Base-by-base conservation (phyloP, 1,139 yeast species). In the Scheffersomyces segobiensis region DNA sequence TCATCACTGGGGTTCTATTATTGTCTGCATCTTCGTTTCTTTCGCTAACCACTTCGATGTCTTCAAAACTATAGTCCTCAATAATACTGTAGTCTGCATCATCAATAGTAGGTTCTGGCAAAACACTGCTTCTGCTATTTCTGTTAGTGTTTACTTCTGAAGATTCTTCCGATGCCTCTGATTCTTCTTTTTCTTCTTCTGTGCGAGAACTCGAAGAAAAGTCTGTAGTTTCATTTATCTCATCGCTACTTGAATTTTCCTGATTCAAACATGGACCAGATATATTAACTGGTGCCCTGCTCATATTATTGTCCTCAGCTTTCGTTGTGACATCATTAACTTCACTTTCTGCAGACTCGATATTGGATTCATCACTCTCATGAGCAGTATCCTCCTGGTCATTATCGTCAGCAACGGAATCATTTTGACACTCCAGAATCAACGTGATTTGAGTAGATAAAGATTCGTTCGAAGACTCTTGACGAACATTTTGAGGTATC, bases 81-180 rank as follows among this genome's bases (percentile, higher is more conserved):
- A 19, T 19, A 5, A 26, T 48, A 20, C 24, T 24, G 18, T 20
- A 48, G 8, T 21, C 21, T 21, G 19, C 56, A 39, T 57, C 57
- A 50, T 60, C 64, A 17, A 64, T 63, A 12, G 63, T 63, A 4
- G 67, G 67, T 5, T 65, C 67, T 5, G 67, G 67, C 6, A 63
- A 56, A 22, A 55, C 26, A 26, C 63, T 60, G 17, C 42, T 32
- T 32, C 42, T 32, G 42, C 42, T 32, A 32, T 32, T 32, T 32
- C 42, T 32, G 17, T 32, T 32, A 14, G 17, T 32, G 42, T 32
- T 32, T n/a, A 24, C 53, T 26, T 26, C 53, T n/a, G 53, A 42
- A 26, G 46, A 52, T n/a, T 26, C 53, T n/a, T 42, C 49, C 5
- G 52, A 46, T 5, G 12, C 42, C 3, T 24, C 21, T 14, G 22